Evolutionary conservation across 208 protist species (phyloP).

Genomic region (Eutreptiella sp.): DNA sequence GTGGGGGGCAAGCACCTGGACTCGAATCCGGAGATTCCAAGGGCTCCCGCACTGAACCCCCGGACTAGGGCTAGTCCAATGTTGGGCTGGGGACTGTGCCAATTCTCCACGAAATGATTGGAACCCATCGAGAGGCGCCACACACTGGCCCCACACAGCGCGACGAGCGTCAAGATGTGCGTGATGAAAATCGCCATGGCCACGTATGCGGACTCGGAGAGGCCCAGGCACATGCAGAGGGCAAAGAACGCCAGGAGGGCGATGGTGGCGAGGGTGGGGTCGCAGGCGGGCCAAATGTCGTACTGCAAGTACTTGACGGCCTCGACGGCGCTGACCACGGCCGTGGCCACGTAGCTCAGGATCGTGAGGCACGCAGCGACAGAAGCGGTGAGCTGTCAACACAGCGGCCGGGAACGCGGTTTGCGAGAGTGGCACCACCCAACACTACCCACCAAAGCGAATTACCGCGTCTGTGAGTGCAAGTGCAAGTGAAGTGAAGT

Average conservation of each 20-base stretch:
- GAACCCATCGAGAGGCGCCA: too few species aligned
- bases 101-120: too few species aligned
- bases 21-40: slow-evolving; percentile 69
- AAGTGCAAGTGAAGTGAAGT: too few species aligned
- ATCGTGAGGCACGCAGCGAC: too few species aligned
- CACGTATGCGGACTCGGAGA: slow-evolving; percentile 53
- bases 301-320: slow-evolving; percentile 43
- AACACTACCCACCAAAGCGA: too few species aligned
- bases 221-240: slow-evolving; percentile 50
- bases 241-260: slow-evolving; percentile 48
- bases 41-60: slow-evolving; percentile 57
- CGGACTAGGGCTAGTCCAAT: slow-evolving; percentile 42
- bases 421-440: too few species aligned
- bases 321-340: slow-evolving; percentile 38
- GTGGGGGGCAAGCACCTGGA: too few species aligned
- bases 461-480: too few species aligned
- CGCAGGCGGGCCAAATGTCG: too few species aligned
- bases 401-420: too few species aligned
- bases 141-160: slow-evolving; percentile 43
- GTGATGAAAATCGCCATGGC: slow-evolving; percentile 53
- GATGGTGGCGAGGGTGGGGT: slow-evolving; percentile 41
- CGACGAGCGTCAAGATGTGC: slow-evolving; percentile 48
- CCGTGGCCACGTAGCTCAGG: slow-evolving; percentile 53
- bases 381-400: too few species aligned
- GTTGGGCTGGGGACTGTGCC: too few species aligned